Percentiles rank a stretch among this genome's conserved stretches.
Conservation (phyloP, 495 filamentous ascomycete genomes). For the Halenospora varia region DNA sequence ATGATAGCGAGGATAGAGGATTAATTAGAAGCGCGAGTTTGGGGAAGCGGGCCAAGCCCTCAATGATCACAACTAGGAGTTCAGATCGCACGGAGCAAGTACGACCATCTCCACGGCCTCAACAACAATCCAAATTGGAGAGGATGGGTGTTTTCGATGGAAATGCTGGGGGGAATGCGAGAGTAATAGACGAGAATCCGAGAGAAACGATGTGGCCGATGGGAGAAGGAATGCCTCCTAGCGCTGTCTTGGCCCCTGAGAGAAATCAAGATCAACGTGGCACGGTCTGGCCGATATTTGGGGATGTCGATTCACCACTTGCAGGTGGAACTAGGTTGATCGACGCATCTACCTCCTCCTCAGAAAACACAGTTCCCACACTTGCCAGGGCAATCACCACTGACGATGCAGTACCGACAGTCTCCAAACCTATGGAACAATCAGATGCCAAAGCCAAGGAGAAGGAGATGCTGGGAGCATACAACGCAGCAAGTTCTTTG, state of each 20-base stretch:
- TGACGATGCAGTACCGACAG: neutral
- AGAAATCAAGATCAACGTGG: slow-evolving; percentile 9
- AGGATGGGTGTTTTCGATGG: slow-evolving; percentile 11
- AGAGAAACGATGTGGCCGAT: neutral
- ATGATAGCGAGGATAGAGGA: slow-evolving; percentile 54
- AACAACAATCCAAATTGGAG: slow-evolving; percentile 17
- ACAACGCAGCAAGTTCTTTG: slow-evolving; percentile 37
- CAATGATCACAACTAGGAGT: slow-evolving; percentile 56
- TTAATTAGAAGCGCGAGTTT: slow-evolving; percentile 77
- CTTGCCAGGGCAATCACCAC: slow-evolving; percentile 10
- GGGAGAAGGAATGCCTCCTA: neutral
- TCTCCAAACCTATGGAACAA: neutral
- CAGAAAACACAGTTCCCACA: slow-evolving; percentile 16
- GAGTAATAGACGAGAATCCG: neutral
- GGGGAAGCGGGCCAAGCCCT: slow-evolving; percentile 68
- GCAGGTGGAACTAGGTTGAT: slow-evolving; percentile 23
- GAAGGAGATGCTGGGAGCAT: slow-evolving; percentile 40
- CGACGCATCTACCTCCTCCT: slow-evolving; percentile 17
- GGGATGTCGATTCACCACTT: slow-evolving; percentile 20
- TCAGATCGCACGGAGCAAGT: slow-evolving; percentile 6
- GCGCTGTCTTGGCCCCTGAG: neutral
- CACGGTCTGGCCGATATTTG: slow-evolving; percentile 23
- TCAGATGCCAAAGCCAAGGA: slow-evolving; percentile 30
- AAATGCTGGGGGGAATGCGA: neutral
- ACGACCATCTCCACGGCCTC: slow-evolving; percentile 10